phyloP scores from a whole-genome alignment of 371 early-diverging fungal genomes.

The Syncephalis plumigaleata region DNA sequence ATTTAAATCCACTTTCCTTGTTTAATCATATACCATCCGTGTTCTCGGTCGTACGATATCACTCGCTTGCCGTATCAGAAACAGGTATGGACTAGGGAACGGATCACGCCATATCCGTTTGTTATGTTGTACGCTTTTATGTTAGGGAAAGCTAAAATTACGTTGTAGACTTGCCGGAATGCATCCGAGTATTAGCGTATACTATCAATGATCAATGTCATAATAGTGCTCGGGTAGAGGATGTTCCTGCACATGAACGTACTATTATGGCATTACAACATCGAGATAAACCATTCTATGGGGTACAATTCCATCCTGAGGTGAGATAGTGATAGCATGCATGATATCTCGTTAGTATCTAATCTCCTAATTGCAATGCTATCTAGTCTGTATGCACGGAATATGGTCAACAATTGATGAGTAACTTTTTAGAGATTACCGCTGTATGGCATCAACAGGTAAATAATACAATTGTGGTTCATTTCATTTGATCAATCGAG shows the following conservation, averaged over 20 bases:
- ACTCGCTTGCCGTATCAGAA: conserved; percentile 62
- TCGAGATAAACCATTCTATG: conserved; percentile 48
- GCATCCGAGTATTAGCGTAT: conserved; percentile 32
- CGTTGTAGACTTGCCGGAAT: conserved; percentile 41
- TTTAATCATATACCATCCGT: conserved; percentile 38
- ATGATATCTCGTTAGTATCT: neutral
- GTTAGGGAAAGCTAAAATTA: too few species aligned
- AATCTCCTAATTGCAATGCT: too few species aligned
- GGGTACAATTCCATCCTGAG: conserved; percentile 96
- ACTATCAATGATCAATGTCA: conserved; percentile 26
- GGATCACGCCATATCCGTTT: neutral
- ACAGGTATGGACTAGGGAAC: conserved; percentile 8
- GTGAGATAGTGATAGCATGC: conserved; percentile 4
- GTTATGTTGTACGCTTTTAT: conserved; percentile 1
- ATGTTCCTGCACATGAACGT: too few species aligned
- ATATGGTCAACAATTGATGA: conserved; percentile 43
- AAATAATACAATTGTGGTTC: neutral
- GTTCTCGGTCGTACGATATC: conserved; percentile 77
- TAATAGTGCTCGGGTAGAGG: conserved; percentile 15
- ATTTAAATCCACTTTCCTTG: conserved; percentile 18
- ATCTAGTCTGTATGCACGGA: conserved; percentile 63
- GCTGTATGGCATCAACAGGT: conserved; percentile 18
- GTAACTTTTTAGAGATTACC: conserved; percentile 50
- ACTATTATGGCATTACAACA: conserved; percentile 78
- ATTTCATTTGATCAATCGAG: neutral